Percentiles rank a stretch among this genome's conserved stretches.
Conservation (phyloP, 768 basidiomycete genomes). For the Agaricus blazei region DNA sequence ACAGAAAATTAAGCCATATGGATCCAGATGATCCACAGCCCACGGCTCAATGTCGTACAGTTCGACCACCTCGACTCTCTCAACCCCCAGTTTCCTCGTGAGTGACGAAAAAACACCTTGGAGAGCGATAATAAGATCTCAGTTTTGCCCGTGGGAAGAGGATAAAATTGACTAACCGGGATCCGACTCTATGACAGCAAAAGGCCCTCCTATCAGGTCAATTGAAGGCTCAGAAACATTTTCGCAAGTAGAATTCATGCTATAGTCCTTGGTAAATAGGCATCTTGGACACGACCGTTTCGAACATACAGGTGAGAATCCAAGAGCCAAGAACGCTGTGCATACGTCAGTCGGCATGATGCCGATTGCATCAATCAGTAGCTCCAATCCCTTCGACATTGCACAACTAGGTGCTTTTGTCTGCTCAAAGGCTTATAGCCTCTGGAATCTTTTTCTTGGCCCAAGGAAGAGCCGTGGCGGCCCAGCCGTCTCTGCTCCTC, state of each 20-base stretch:
- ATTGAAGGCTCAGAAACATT: constrained; percentile 5
- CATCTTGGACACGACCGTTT: background rate
- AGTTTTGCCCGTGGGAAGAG: background rate
- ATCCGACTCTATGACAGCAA: constrained; percentile 57
- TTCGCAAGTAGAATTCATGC: background rate
- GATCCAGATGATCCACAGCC: constrained; percentile 55
- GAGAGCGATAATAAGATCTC: background rate
- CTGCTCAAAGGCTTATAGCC: background rate
- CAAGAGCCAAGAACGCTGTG: background rate
- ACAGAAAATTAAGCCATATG: constrained; percentile 59
- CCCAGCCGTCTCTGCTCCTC: too few relatives aligned
- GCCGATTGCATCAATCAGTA: background rate
- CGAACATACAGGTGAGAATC: background rate
- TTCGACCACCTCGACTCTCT: constrained; percentile 49
- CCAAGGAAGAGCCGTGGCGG: too few relatives aligned
- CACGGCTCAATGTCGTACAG: constrained; percentile 60
- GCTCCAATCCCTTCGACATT: too few relatives aligned
- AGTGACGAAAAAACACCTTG: constrained; percentile 57
- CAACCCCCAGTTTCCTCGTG: constrained; percentile 47
- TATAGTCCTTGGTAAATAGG: background rate
- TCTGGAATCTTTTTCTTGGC: too few relatives aligned
- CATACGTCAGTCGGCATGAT: background rate
- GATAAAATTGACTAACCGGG: constrained; percentile 27
- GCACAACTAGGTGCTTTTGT: background rate
- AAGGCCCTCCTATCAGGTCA: constrained; percentile 58